These are phyloP conservation scores for Penicillium sclerotigenum DNA, from an alignment of 2,329 filamentous ascomycete species.

Conservation along the genomic window DNA sequence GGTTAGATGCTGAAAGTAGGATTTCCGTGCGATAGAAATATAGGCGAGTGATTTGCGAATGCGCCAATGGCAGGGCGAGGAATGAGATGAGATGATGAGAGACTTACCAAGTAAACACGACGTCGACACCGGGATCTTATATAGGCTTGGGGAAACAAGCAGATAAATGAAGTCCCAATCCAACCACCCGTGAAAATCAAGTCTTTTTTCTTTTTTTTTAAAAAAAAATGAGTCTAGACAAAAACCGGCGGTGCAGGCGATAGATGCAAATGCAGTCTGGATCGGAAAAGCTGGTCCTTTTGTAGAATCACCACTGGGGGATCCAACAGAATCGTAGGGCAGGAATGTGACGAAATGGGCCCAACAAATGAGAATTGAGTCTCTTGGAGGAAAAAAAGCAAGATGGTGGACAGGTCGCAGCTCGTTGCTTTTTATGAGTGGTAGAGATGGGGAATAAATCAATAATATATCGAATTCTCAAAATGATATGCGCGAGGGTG, in stretches of 20 bases:
- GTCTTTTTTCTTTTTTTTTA: background rate
- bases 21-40: background rate
- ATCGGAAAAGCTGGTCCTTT: slow-evolving; percentile 38
- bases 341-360: slow-evolving; percentile 32
- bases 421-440: slow-evolving; percentile 26
- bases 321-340: slow-evolving; percentile 28
- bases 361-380: slow-evolving; percentile 18
- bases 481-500: slow-evolving; percentile 25
- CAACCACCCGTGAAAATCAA: slow-evolving; percentile 20
- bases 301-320: slow-evolving; percentile 31
- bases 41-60: background rate
- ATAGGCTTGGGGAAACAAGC: slow-evolving; percentile 16
- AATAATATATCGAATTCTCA: slow-evolving; percentile 6
- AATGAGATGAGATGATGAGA: slow-evolving; percentile 18
- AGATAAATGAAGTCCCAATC: slow-evolving; percentile 24
- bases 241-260: slow-evolving; percentile 26
- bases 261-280: slow-evolving; percentile 34
- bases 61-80: slow-evolving; percentile 8
- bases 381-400: background rate
- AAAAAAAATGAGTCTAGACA: slow-evolving; percentile 18
- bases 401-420: slow-evolving; percentile 20
- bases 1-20: slow-evolving; percentile 21
- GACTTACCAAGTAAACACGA: slow-evolving; percentile 23
- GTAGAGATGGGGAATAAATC: background rate
- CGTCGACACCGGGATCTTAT: slow-evolving; percentile 23